phyloP scores from a whole-genome alignment of 1,284 basidiomycete genomes.

The Sporisorium sorghi region DNA sequence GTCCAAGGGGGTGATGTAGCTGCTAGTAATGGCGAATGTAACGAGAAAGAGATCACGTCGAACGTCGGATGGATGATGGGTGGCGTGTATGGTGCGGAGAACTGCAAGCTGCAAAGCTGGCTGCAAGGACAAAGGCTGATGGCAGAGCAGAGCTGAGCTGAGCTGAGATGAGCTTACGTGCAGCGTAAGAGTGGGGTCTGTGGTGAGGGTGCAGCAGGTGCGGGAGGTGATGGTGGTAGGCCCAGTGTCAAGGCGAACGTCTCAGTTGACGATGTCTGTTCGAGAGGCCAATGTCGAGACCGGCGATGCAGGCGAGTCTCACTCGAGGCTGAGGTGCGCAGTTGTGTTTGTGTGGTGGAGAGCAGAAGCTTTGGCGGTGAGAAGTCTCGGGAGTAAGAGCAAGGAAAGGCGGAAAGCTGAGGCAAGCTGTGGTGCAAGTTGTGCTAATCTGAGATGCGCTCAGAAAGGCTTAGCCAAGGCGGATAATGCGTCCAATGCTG shows the following conservation, averaged over 20 bases:
- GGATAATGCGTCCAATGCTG: too few relatives aligned
- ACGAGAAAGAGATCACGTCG: background rate
- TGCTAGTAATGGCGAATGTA: too few relatives aligned
- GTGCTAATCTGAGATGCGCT: background rate
- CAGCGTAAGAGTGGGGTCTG: too few relatives aligned
- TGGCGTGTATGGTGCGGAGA: background rate
- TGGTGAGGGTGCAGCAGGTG: background rate
- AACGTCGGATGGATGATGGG: background rate
- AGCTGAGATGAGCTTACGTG: conserved; percentile 1
- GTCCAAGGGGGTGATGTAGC: too few relatives aligned
- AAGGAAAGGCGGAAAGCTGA: conserved; percentile 1
- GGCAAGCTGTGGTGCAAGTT: background rate
- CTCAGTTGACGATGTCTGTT: background rate
- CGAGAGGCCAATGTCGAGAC: too few relatives aligned
- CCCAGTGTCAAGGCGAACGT: too few relatives aligned
- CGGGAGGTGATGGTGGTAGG: too few relatives aligned
- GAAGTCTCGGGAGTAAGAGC: background rate
- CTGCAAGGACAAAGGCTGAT: background rate
- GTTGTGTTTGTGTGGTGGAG: background rate
- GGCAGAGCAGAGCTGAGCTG: background rate
- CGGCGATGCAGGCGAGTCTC: background rate
- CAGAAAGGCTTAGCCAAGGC: conserved; percentile 8
- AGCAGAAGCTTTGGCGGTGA: background rate
- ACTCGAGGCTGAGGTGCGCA: background rate
- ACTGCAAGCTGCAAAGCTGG: background rate